phyloP scores from a whole-genome alignment of 2,329 filamentous ascomycete genomes.

The Chalaropsis thielavioides region DNA sequence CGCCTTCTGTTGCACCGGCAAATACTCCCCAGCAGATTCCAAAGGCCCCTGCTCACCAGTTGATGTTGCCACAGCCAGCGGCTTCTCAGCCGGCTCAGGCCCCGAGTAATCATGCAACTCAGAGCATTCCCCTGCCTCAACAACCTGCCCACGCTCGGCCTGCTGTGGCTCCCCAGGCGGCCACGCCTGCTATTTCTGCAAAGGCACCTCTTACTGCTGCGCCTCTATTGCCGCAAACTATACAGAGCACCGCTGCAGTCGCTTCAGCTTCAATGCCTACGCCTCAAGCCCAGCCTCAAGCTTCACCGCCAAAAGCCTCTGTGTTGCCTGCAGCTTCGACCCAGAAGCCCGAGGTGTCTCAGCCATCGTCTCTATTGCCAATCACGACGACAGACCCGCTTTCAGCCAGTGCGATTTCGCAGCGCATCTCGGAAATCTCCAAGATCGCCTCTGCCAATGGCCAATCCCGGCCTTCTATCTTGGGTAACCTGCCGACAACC shows the following conservation, averaged over 20 bases:
- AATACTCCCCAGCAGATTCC: background rate
- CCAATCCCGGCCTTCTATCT: slow-evolving; percentile 19
- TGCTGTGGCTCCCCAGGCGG: background rate
- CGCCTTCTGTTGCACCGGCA: background rate
- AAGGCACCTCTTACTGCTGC: background rate
- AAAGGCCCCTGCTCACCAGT: slow-evolving; percentile 6
- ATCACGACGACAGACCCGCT: slow-evolving; percentile 10
- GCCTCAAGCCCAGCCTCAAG: background rate
- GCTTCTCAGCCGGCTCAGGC: background rate
- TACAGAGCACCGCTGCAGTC: background rate
- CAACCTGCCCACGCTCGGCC: background rate
- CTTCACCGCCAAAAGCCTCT: slow-evolving; percentile 1
- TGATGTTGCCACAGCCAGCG: slow-evolving; percentile 9
- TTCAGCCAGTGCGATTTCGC: slow-evolving; percentile 16
- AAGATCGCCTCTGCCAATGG: slow-evolving; percentile 19
- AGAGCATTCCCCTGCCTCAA: background rate
- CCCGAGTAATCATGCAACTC: background rate
- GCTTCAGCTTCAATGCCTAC: background rate
- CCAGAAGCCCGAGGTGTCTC: background rate
- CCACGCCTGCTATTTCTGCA: background rate
- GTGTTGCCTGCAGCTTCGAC: background rate
- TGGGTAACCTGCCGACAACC: slow-evolving; percentile 14
- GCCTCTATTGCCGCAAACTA: slow-evolving; percentile 4
- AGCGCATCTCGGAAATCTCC: slow-evolving; percentile 13
- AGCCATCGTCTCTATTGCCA: background rate